These are phyloP conservation scores for Rhodotorula sp. DNA, from an alignment of 1,284 basidiomycete genomes.

Conservation along the genomic window DNA sequence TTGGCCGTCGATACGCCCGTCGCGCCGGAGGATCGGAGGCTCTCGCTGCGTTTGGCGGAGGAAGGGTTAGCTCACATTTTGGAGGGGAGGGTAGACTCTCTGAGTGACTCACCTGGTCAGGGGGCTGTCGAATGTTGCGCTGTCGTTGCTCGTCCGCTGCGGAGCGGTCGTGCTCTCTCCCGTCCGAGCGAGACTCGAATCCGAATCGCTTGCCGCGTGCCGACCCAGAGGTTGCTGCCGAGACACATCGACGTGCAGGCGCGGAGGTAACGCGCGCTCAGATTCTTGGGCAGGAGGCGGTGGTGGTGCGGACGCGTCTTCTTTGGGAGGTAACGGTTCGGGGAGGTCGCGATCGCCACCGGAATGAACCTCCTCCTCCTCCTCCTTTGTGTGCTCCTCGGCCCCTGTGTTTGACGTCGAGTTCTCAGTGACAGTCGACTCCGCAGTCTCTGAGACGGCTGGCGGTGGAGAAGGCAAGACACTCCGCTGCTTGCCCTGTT, in stretches of 20 bases:
- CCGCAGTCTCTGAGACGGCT: neutral
- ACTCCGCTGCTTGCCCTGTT: slow-evolving; percentile 50
- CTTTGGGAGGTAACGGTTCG: neutral
- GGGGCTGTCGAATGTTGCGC: slow-evolving; percentile 15
- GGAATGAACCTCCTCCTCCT: neutral
- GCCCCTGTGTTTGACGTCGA: neutral
- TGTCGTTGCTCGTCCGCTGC: slow-evolving; percentile 4
- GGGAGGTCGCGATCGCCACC: neutral
- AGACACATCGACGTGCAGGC: slow-evolving; percentile 11
- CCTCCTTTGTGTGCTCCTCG: neutral
- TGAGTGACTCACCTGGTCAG: slow-evolving; percentile 9
- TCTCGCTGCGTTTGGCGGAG: neutral
- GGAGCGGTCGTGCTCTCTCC: neutral
- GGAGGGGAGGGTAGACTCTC: too few relatives aligned
- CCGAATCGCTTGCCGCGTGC: neutral
- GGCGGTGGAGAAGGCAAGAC: neutral
- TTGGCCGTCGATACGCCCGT: slow-evolving; percentile 34
- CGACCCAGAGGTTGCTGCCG: neutral
- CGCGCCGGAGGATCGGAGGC: slow-evolving; percentile 27
- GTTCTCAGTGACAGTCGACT: neutral
- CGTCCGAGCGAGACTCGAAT: neutral
- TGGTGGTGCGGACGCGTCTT: too few relatives aligned
- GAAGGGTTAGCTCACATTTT: too few relatives aligned
- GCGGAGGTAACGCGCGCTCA: slow-evolving; percentile 6
- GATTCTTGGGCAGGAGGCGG: too few relatives aligned